A percentile compares a stretch with the other conserved stretches of the same genome.
phyloP scores from a whole-genome alignment of 176 grass and related monocot genomes.

The Cymbopogon citratus region DNA sequence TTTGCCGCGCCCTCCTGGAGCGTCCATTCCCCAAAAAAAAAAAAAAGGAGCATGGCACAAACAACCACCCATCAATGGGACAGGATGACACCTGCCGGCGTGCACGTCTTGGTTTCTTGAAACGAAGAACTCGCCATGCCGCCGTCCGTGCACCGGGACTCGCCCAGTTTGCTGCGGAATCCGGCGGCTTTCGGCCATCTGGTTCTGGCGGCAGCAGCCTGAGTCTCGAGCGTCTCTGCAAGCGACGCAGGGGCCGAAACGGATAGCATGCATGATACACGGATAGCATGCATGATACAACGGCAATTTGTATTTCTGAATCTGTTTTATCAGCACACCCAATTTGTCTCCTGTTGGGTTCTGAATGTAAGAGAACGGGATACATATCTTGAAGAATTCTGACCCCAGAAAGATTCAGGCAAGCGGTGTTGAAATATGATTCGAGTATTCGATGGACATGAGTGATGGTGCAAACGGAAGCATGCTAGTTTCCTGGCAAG shows the following conservation, averaged over 20 bases:
- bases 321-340: background rate
- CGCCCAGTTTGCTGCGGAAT: background rate
- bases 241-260: too few species aligned
- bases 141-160: slow-evolving; percentile 21
- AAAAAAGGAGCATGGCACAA: too few species aligned
- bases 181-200: background rate
- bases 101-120: slow-evolving; percentile 27
- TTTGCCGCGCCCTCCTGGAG: too few species aligned
- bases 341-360: background rate
- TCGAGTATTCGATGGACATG: background rate
- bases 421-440: background rate
- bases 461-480: background rate
- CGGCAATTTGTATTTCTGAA: background rate
- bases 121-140: slow-evolving; percentile 43
- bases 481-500: too few species aligned
- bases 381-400: background rate
- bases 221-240: too few species aligned
- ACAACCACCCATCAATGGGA: too few species aligned
- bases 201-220: too few species aligned
- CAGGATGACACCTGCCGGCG: too few species aligned
- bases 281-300: too few species aligned
- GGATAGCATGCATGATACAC: too few species aligned
- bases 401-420: background rate
- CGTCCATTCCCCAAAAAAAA: too few species aligned
- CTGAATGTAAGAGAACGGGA: background rate